These are phyloP conservation scores for Pistacia integerrima DNA, from an alignment of 345 rosid genomes.

Conservation along the genomic window DNA sequence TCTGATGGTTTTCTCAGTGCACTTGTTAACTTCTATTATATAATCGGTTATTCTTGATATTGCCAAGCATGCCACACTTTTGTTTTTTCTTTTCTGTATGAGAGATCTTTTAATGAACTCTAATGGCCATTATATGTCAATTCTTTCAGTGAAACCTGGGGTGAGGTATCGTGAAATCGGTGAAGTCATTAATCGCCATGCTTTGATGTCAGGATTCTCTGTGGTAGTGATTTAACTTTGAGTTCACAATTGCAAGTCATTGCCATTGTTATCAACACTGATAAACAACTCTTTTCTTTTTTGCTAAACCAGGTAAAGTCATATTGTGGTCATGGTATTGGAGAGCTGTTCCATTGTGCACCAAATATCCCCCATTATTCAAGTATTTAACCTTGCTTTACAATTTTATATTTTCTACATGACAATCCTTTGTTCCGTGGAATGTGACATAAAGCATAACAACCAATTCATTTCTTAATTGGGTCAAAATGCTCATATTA, in stretches of 20 bases:
- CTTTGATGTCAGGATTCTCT: conserved; percentile 87
- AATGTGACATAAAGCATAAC: background rate
- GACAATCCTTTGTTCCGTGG: background rate
- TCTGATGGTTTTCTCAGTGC: too few relatives aligned
- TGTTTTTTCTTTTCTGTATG: too few relatives aligned
- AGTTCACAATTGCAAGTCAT: background rate
- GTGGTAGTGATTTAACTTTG: conserved; percentile 61
- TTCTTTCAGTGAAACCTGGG: conserved; percentile 83
- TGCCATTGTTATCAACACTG: conserved; percentile 7
- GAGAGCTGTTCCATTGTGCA: conserved; percentile 97
- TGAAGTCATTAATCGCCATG: conserved; percentile 89
- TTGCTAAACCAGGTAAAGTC: conserved; percentile 72
- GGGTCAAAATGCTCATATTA: background rate
- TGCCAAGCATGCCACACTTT: too few relatives aligned
- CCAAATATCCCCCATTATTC: conserved; percentile 97
- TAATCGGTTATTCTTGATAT: too few relatives aligned
- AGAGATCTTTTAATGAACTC: too few relatives aligned
- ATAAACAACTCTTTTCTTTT: background rate
- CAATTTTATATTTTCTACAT: background rate
- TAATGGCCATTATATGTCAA: too few relatives aligned
- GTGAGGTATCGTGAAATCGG: conserved; percentile 92
- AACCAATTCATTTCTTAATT: background rate
- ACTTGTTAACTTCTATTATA: too few relatives aligned
- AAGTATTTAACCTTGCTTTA: conserved; percentile 45
- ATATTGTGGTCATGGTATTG: conserved; percentile 94